Percentiles rank a stretch among this genome's conserved stretches.
phyloP scores from a whole-genome alignment of 139 green algal genomes.

The Chlorokybus atmophyticus region DNA sequence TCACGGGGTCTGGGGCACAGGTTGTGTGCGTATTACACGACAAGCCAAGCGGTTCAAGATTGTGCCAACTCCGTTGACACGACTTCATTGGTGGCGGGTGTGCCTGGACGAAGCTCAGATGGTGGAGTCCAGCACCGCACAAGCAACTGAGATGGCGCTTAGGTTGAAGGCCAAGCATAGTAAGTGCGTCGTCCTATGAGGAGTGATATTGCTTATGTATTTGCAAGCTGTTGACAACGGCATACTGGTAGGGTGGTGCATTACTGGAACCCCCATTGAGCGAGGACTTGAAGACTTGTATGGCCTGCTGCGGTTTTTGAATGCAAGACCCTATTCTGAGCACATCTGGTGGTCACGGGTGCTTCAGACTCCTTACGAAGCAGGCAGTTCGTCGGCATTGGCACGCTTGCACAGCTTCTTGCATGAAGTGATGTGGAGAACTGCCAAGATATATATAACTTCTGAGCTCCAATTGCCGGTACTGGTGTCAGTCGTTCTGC shows the following conservation, averaged over 20 bases:
- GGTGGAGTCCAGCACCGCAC: slow-evolving; percentile 53
- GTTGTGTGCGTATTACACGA: no score
- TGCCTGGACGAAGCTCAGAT: slow-evolving; percentile 86
- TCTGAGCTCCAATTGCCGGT: slow-evolving; percentile 63
- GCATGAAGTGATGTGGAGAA: slow-evolving; percentile 77
- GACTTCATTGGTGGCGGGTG: slow-evolving; percentile 75
- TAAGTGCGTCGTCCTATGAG: slow-evolving; percentile 37
- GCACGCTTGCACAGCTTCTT: slow-evolving; percentile 29
- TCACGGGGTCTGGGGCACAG: no score
- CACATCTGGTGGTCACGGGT: slow-evolving; percentile 44
- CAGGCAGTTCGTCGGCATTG: slow-evolving; percentile 5
- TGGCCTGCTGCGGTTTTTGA: slow-evolving; percentile 74
- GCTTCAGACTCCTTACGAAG: slow-evolving; percentile 43
- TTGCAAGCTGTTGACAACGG: no score
- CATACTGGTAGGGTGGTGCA: no score
- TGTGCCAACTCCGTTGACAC: slow-evolving; percentile 72
- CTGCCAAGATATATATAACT: slow-evolving; percentile 56
- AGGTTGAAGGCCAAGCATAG: slow-evolving; percentile 34
- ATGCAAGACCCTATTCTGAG: slow-evolving; percentile 16
- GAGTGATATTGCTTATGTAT: no score
- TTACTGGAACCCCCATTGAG: slow-evolving; percentile 75
- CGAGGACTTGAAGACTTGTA: slow-evolving; percentile 67
- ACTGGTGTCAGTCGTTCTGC: no score
- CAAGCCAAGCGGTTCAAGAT: slow-evolving; percentile 34
- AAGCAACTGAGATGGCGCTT: slow-evolving; percentile 63